Evolutionary conservation across 1,284 basidiomycete genomes (phyloP).

Genomic region (Ceratobasidium sp.): DNA sequence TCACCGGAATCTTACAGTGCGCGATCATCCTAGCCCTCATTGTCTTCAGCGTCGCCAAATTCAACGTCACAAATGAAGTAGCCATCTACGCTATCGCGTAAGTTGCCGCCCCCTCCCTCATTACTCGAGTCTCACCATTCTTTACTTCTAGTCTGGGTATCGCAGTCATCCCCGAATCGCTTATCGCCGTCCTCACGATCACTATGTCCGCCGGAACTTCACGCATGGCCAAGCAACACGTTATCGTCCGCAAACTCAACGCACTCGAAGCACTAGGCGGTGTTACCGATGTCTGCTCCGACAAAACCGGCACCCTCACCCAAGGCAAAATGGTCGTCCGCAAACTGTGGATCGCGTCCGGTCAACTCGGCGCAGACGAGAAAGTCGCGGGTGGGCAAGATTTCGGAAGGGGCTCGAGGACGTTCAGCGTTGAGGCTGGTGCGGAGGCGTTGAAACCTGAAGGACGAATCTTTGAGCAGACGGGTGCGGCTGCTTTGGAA

Average conservation of each 20-base stretch:
- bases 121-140: neutral
- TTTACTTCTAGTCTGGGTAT: conserved; percentile 28
- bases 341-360: conserved; percentile 37
- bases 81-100: conserved; percentile 63
- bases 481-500: no score
- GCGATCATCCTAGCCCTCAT: conserved; percentile 71
- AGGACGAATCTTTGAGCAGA: conserved; percentile 34
- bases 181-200: conserved; percentile 58
- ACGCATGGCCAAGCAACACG: conserved; percentile 66
- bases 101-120: neutral
- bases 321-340: conserved; percentile 37
- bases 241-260: conserved; percentile 70
- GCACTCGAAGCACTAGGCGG: conserved; percentile 73
- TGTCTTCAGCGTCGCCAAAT: conserved; percentile 69
- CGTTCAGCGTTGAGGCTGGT: conserved; percentile 35
- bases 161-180: conserved; percentile 58
- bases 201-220: conserved; percentile 66
- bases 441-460: conserved; percentile 29
- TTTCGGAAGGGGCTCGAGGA: conserved; percentile 24
- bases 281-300: conserved; percentile 70
- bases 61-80: conserved; percentile 62
- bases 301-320: conserved; percentile 64
- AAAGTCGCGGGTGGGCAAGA: conserved; percentile 1
- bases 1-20: conserved; percentile 16
- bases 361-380: conserved; percentile 21